Evolutionary conservation across 306 rosid genomes (phyloP), one percentile per base, ranked within the genome.

Genomic region (Nissolia schottii): DNA sequence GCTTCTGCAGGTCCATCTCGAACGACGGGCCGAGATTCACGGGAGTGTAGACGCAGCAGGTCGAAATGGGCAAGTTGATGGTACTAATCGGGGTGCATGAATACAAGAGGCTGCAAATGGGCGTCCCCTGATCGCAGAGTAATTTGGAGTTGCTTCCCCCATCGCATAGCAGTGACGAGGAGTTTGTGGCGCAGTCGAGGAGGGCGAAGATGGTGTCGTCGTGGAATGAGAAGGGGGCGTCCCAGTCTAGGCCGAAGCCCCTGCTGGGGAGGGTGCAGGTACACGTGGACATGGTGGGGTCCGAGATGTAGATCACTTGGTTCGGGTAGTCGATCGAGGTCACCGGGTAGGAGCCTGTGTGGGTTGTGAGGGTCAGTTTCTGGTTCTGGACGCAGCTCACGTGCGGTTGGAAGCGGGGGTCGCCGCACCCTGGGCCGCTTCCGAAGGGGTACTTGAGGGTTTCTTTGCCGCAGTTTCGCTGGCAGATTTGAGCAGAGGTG

Each of bases 201-300:
- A 92, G 32, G 18, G 91, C 88, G 53, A 88, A 88, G 60, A 90
- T 61, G 38, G 87, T 92, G 10, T 80, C 79, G 34, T 85, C 91
- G 10, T 85, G 67, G 70, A 88, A 90, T 4, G 83, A 13, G 64
- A 90, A 90, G 3, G 96, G 96, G 0, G 95, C 88, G 7, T 92
- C 87, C 89, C 88, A 85, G 20, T 92, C 87, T 3, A 92, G 74
- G 84, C 88, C 87, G 46, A 90, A 92, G 45, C 95, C 98, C 70
- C 82, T 86, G 79, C 88, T 82, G 10, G 87, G 89, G 3, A 83
- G 71, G 38, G 85, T 86, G 73, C 92, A 88, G 28, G 82, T 78
- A 24, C 98, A 92, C 7, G 95, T 90, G 15, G 98, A 92, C 88
- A 90, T 90, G 76, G 91, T 82, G 38, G 95, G 92, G 82, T 92